Evolutionary conservation across 2,329 filamentous ascomycete genomes (phyloP).

Genomic region (Taxawa tesnikishii): DNA sequence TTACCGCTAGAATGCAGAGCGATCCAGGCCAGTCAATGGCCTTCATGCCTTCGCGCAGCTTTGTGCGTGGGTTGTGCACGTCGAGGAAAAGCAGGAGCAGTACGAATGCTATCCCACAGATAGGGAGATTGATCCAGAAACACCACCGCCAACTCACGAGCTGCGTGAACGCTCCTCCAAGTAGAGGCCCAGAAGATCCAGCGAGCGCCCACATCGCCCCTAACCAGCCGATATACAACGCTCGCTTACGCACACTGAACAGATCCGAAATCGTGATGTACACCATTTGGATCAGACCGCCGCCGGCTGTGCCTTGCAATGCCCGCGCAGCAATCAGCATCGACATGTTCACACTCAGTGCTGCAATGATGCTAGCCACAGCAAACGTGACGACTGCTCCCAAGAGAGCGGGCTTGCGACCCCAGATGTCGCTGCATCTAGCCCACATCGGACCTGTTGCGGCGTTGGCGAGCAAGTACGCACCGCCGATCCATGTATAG

Average conservation of each 20-base stretch:
- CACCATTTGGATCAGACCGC: conserved; percentile 39
- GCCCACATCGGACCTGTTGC: conserved; percentile 26
- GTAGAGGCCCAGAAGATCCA: conserved; percentile 38
- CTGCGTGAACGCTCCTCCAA: conserved; percentile 22
- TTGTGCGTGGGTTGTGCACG: conserved; percentile 42
- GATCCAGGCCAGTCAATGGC: conserved; percentile 45
- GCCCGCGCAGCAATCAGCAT: conserved; percentile 43
- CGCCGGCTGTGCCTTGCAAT: conserved; percentile 42
- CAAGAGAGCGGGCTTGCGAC: conserved; percentile 42
- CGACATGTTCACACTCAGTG: conserved; percentile 31
- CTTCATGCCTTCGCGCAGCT: conserved; percentile 32
- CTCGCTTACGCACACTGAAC: conserved; percentile 31
- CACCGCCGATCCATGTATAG: conserved; percentile 65
- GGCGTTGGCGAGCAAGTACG: conserved; percentile 11
- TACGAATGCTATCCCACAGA: conserved; percentile 35
- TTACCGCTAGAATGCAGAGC: conserved; percentile 37
- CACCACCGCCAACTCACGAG: conserved; percentile 26
- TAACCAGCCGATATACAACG: conserved; percentile 37
- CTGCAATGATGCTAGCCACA: conserved; percentile 37
- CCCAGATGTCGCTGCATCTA: conserved; percentile 46
- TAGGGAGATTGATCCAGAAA: conserved; percentile 43
- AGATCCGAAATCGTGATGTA: conserved; percentile 42
- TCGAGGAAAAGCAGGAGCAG: conserved; percentile 41
- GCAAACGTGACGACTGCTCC: conserved; percentile 37
- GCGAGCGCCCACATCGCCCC: conserved; percentile 45